These are phyloP conservation scores for Citrus hindsii DNA, from an alignment of 345 rosid species.

Conservation along the genomic window DNA sequence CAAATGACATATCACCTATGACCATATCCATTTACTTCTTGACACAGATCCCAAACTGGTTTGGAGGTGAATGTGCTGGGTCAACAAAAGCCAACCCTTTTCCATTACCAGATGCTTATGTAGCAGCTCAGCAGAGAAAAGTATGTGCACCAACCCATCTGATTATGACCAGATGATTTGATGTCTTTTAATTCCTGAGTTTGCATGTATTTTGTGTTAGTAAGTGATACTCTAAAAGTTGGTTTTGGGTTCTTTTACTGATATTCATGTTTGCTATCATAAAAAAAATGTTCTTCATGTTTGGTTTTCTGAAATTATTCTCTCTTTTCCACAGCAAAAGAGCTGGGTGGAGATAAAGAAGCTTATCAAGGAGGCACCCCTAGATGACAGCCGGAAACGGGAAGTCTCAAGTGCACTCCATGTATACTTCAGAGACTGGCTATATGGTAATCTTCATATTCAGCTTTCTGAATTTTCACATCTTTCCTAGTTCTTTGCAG, in stretches of 20 bases:
- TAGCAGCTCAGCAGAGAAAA: constrained; percentile 75
- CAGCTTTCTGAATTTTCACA: background rate
- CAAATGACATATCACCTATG: background rate
- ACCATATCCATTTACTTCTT: constrained; percentile 7
- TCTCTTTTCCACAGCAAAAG: constrained; percentile 49
- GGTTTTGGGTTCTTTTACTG: background rate
- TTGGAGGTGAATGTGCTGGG: constrained; percentile 65
- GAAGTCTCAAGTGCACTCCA: constrained; percentile 89
- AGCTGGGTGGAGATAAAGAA: constrained; percentile 76
- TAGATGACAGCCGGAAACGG: constrained; percentile 84
- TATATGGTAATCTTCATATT: constrained; percentile 58
- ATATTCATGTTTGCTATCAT: background rate
- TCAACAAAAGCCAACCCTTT: constrained; percentile 85
- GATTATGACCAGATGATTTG: constrained; percentile 11
- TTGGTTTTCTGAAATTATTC: background rate
- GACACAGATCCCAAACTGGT: constrained; percentile 90
- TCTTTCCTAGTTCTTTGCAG: background rate
- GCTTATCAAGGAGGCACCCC: constrained; percentile 62
- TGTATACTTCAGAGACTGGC: constrained; percentile 93
- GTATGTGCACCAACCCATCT: constrained; percentile 35
- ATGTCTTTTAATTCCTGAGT: background rate
- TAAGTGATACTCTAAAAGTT: background rate
- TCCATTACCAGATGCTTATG: constrained; percentile 69
- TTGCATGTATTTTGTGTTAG: constrained; percentile 5
- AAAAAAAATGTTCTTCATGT: background rate